phyloP scores from a whole-genome alignment of 768 basidiomycete species.

The Suillus occidentalis region DNA sequence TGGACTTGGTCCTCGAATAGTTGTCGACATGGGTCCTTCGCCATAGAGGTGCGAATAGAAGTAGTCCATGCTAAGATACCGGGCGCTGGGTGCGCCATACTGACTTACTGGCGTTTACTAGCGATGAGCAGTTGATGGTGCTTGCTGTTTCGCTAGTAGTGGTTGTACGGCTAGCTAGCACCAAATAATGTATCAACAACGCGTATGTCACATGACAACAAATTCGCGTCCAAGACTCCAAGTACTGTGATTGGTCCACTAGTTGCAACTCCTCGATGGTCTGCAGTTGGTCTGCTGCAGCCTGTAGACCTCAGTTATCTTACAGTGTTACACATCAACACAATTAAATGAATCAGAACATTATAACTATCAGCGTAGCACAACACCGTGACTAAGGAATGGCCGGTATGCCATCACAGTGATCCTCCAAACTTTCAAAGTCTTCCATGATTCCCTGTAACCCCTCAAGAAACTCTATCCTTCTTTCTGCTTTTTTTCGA shows the following conservation, averaged over 20 bases:
- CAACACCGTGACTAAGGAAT: not conserved
- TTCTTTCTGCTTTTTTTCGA: slow-evolving; percentile 57
- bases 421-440: slow-evolving; percentile 14
- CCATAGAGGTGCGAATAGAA: slow-evolving; percentile 65
- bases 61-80: slow-evolving; percentile 74
- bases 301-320: not conserved
- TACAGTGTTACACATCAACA: not conserved
- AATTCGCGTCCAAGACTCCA: not conserved
- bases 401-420: not conserved
- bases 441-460: slow-evolving; percentile 33
- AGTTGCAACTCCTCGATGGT: too few relatives aligned
- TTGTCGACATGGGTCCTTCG: slow-evolving; percentile 68
- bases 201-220: slow-evolving; percentile 31
- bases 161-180: not conserved
- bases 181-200: slow-evolving; percentile 26
- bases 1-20: slow-evolving; percentile 74
- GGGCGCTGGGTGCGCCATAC: slow-evolving; percentile 15
- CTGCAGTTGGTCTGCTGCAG: too few relatives aligned
- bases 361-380: not conserved
- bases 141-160: slow-evolving; percentile 1
- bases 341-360: not conserved
- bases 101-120: slow-evolving; percentile 1
- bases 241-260: too few relatives aligned
- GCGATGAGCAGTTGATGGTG: not conserved
- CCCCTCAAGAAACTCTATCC: slow-evolving; percentile 30